These are phyloP conservation scores for Penicillium desertorum DNA, from an alignment of 495 filamentous ascomycete species.

Conservation along the genomic window DNA sequence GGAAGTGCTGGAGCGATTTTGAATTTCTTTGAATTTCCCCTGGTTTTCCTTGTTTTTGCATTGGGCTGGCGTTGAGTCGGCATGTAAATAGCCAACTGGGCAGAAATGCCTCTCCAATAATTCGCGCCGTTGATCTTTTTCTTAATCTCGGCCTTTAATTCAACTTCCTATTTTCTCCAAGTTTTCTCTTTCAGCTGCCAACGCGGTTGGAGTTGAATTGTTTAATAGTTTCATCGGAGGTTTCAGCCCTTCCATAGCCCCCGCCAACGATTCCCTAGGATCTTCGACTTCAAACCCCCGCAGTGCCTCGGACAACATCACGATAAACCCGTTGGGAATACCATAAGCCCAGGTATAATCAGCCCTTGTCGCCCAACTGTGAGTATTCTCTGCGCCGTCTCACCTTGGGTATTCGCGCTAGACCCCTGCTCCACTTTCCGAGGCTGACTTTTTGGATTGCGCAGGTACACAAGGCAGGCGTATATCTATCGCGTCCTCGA, in stretches of 20 bases:
- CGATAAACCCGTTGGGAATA: not conserved
- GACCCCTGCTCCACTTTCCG: slow-evolving; percentile 8
- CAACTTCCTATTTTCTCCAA: not conserved
- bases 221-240: not conserved
- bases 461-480: slow-evolving; percentile 15
- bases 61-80: slow-evolving; percentile 6
- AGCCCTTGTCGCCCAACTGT: slow-evolving; percentile 5
- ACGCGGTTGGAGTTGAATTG: not conserved
- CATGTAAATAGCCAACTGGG: slow-evolving; percentile 4
- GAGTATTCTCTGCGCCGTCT: slow-evolving; percentile 6
- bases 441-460: slow-evolving; percentile 20
- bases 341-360: not conserved
- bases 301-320: not conserved
- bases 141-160: not conserved
- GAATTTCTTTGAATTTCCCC: slow-evolving; percentile 7
- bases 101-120: slow-evolving; percentile 1
- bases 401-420: slow-evolving; percentile 6
- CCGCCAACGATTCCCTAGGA: not conserved
- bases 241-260: not conserved
- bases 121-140: not conserved
- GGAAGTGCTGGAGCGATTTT: slow-evolving; percentile 48
- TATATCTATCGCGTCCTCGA: slow-evolving; percentile 7
- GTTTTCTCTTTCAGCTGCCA: not conserved
- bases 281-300: slow-evolving; percentile 8
- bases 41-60: slow-evolving; percentile 16